Conservation (phyloP, 2,329 filamentous ascomycete species). For the Thielaviopsis populi region DNA sequence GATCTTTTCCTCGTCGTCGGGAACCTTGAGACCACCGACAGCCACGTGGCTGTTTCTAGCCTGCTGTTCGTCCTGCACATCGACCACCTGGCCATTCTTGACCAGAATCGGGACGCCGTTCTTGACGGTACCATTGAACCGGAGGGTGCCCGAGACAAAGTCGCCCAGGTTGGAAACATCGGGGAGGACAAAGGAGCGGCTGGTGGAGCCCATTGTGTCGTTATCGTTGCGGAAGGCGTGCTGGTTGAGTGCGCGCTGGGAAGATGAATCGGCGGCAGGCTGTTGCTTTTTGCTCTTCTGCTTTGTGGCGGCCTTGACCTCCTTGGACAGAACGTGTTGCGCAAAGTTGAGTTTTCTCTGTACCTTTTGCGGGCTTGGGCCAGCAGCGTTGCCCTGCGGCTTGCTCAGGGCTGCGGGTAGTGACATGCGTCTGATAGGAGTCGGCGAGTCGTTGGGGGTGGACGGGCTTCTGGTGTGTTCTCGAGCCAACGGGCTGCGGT, state of each 20-base stretch:
- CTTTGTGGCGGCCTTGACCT: slow-evolving; percentile 15
- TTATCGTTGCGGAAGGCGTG: slow-evolving; percentile 14
- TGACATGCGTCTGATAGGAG: slow-evolving; percentile 16
- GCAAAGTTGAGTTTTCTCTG: slow-evolving; percentile 16
- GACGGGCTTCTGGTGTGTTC: slow-evolving; percentile 24
- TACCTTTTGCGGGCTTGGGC: slow-evolving; percentile 11
- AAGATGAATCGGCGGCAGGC: not conserved
- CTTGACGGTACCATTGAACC: slow-evolving; percentile 34
- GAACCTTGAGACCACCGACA: slow-evolving; percentile 36
- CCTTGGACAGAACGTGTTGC: slow-evolving; percentile 16
- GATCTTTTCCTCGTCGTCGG: slow-evolving; percentile 41
- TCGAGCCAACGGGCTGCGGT: slow-evolving; percentile 28
- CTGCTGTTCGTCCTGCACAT: slow-evolving; percentile 26
- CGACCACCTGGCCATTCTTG: slow-evolving; percentile 37
- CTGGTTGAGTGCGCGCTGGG: slow-evolving; percentile 17
- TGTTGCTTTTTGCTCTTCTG: slow-evolving; percentile 13
- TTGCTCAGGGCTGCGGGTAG: slow-evolving; percentile 15
- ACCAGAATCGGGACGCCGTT: slow-evolving; percentile 42
- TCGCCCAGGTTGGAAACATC: slow-evolving; percentile 41
- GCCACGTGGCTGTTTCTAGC: slow-evolving; percentile 29
- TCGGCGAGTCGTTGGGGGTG: slow-evolving; percentile 13
- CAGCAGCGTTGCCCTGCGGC: slow-evolving; percentile 3
- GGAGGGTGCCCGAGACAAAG: slow-evolving; percentile 40
- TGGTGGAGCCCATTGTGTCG: slow-evolving; percentile 24
- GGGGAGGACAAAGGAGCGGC: slow-evolving; percentile 39